phyloP scores from a whole-genome alignment of 2,329 filamentous ascomycete genomes.

The Calonectria naviculata region DNA sequence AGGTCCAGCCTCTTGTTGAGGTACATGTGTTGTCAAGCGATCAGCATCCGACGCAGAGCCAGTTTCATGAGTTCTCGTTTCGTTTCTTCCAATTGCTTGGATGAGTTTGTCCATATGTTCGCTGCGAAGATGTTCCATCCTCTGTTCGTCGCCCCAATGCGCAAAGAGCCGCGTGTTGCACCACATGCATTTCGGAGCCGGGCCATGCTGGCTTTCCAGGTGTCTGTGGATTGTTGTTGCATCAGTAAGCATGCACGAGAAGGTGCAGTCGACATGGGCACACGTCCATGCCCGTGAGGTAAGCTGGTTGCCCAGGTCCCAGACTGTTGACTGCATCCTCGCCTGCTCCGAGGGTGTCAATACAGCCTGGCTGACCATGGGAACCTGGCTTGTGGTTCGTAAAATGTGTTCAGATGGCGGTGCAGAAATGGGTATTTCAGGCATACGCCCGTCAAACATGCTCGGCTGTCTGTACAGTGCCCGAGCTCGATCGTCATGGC shows the following conservation, averaged over 20 bases:
- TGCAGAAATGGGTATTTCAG: conserved; percentile 32
- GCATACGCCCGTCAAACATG: conserved; percentile 19
- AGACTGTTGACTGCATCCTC: conserved; percentile 41
- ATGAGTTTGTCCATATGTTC: conserved; percentile 40
- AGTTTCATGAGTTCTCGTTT: background rate
- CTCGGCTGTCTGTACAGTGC: conserved; percentile 41
- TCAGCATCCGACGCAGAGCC: background rate
- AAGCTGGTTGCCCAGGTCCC: conserved; percentile 17
- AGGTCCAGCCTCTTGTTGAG: no score
- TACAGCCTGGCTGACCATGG: conserved; percentile 50
- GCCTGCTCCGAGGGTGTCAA: conserved; percentile 55
- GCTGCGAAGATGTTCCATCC: conserved; percentile 41
- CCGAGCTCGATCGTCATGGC: background rate
- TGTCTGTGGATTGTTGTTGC: conserved; percentile 48
- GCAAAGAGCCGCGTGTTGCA: conserved; percentile 46
- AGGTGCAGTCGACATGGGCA: conserved; percentile 50
- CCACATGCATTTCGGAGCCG: conserved; percentile 47
- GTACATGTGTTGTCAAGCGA: no score
- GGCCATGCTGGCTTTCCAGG: conserved; percentile 45
- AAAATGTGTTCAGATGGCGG: conserved; percentile 49
- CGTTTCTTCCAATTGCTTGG: background rate
- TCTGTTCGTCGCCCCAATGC: conserved; percentile 42
- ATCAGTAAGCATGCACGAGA: conserved; percentile 45
- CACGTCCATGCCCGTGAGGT: conserved; percentile 49
- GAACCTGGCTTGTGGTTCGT: conserved; percentile 45